A percentile compares a stretch with the other conserved stretches of the same genome.
Conservation (phyloP, 169 alveolate genomes). For the Plasmodium ovale region DNA sequence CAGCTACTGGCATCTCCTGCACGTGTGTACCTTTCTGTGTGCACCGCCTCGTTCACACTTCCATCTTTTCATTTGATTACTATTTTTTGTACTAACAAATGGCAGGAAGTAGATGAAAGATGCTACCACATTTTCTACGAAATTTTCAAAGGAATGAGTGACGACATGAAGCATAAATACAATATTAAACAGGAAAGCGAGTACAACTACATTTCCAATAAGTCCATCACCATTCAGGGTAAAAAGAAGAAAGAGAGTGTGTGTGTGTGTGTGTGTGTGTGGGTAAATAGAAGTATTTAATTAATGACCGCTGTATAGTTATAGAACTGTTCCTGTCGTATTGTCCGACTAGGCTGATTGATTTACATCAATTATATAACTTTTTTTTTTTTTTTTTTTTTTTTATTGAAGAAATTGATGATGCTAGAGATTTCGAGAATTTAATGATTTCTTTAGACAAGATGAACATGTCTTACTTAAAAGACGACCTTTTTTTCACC, state of each 20-base stretch:
- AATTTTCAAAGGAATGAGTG: conserved; percentile 75
- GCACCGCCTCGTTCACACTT: neutral
- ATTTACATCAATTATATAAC: neutral
- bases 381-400: neutral
- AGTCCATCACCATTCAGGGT: conserved; percentile 46
- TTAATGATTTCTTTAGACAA: conserved; percentile 49
- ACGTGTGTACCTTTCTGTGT: neutral
- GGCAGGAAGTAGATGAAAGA: conserved; percentile 78
- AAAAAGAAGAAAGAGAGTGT: neutral
- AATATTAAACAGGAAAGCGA: conserved; percentile 42
- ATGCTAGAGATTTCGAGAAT: conserved; percentile 31
- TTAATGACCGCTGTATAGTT: too few species aligned
- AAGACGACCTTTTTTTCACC: conserved; percentile 41
- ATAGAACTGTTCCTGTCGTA: neutral
- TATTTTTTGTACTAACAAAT: neutral
- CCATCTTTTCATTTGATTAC: neutral
- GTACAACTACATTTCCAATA: conserved; percentile 54
- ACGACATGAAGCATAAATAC: conserved; percentile 57
- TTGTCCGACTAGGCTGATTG: too few species aligned
- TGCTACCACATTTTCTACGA: conserved; percentile 82
- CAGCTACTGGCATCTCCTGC: too few species aligned
- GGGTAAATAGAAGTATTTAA: neutral
- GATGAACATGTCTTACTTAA: conserved; percentile 50
- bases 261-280: neutral
- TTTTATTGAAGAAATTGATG: conserved; percentile 28